Percentiles rank a stretch among this genome's conserved stretches.
Conservation (phyloP, 768 basidiomycete species). For the Rhodotorula taiwanensis region DNA sequence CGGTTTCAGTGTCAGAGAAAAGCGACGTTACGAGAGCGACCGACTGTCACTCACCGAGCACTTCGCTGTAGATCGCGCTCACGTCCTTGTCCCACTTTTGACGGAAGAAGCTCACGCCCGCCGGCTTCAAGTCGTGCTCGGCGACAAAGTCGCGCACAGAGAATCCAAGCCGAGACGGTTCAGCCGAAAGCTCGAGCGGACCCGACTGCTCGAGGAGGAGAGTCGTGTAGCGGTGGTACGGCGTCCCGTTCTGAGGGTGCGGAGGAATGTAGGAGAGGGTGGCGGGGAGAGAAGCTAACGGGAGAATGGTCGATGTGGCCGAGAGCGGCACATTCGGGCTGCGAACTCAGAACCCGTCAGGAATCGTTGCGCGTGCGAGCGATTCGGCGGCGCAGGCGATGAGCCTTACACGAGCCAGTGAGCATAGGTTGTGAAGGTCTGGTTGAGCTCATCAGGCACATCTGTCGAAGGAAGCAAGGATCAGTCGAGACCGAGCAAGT, state of each 20-base stretch:
- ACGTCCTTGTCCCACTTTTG: constrained; percentile 57
- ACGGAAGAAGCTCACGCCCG: constrained; percentile 78
- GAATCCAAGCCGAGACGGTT: constrained; percentile 46
- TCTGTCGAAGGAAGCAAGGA: constrained; percentile 50
- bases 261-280: constrained; percentile 67
- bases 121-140: constrained; percentile 54
- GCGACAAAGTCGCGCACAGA: constrained; percentile 59
- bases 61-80: constrained; percentile 58
- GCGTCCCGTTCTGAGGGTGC: constrained; percentile 80
- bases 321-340: constrained; percentile 80
- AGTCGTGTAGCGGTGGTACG: constrained; percentile 80
- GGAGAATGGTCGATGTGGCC: constrained; percentile 35
- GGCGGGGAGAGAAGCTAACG: constrained; percentile 36
- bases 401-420: constrained; percentile 75
- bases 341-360: background rate
- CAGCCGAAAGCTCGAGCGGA: background rate
- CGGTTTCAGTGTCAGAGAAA: too few relatives aligned
- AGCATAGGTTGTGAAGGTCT: constrained; percentile 63
- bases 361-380: background rate
- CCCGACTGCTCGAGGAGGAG: constrained; percentile 65
- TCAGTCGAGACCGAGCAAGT: background rate
- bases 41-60: constrained; percentile 65
- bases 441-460: constrained; percentile 64
- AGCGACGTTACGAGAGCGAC: too few relatives aligned
- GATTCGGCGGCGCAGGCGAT: background rate